These are phyloP conservation scores for Pseudoscleropodium purum DNA, from an alignment of 225 moss, liverwort and hornwort species.

Conservation along the genomic window DNA sequence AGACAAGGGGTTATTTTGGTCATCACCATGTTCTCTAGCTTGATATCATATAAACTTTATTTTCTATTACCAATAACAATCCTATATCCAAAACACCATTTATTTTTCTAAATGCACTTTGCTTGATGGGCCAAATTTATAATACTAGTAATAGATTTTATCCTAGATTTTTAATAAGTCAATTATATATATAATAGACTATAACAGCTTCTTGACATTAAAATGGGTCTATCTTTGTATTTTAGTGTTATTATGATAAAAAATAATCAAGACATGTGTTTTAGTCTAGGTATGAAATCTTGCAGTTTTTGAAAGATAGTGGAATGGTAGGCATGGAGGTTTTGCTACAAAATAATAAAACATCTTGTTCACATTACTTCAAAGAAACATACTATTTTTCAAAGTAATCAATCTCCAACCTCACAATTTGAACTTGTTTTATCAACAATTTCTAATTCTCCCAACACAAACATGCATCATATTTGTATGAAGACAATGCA, in stretches of 20 bases:
- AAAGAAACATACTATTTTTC: not conserved
- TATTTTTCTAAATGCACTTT: too few relatives aligned
- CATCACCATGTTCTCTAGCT: too few relatives aligned
- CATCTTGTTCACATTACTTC: not conserved
- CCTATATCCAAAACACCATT: too few relatives aligned
- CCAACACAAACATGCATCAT: not conserved
- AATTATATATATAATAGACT: too few relatives aligned
- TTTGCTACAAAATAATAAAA: not conserved
- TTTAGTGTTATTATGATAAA: constrained; percentile 24
- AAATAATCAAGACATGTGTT: constrained; percentile 14
- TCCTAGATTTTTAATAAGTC: too few relatives aligned
- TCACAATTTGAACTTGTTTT: not conserved
- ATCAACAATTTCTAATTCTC: not conserved
- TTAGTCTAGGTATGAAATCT: constrained; percentile 14
- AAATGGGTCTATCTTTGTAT: not conserved
- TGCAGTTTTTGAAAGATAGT: constrained; percentile 6
- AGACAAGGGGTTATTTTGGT: too few relatives aligned
- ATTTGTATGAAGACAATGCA: not conserved
- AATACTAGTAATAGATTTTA: too few relatives aligned
- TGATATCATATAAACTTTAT: too few relatives aligned
- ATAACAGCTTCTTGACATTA: too few relatives aligned
- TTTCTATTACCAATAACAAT: too few relatives aligned
- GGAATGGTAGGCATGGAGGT: not conserved
- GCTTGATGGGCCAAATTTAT: too few relatives aligned
- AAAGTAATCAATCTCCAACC: not conserved